Percentiles rank a stretch among this genome's conserved stretches.
phyloP scores from a whole-genome alignment of 2,329 filamentous ascomycete genomes.

The Stromatinia cepivora region DNA sequence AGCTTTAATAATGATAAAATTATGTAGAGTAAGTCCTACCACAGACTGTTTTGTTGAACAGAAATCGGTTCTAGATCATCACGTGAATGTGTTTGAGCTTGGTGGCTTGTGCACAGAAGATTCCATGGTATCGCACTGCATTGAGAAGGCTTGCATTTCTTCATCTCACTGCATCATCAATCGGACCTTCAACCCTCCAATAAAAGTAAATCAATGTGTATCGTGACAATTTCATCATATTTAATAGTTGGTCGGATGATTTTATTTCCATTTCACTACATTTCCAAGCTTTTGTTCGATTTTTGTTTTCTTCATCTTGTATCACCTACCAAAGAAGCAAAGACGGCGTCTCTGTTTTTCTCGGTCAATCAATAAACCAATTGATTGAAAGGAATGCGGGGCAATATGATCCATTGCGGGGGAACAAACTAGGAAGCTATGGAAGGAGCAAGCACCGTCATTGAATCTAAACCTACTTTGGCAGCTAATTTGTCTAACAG shows the following conservation, averaged over 20 bases:
- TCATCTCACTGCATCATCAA: conserved; percentile 11
- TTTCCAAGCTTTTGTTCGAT: not conserved
- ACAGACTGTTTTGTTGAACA: no score
- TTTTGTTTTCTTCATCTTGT: not conserved
- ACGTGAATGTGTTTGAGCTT: not conserved
- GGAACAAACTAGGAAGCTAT: not conserved
- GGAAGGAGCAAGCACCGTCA: not conserved
- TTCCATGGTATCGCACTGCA: conserved; percentile 6
- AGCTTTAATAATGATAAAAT: not conserved
- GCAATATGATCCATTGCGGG: conserved; percentile 10
- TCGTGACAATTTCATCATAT: not conserved
- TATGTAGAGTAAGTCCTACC: not conserved
- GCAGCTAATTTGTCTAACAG: not conserved
- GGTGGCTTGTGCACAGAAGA: conserved; percentile 17
- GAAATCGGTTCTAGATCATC: not conserved
- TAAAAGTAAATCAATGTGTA: not conserved
- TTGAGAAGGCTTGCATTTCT: conserved; percentile 12
- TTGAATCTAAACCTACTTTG: not conserved
- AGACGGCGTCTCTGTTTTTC: not conserved
- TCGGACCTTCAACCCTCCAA: not conserved
- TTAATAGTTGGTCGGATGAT: conserved; percentile 1
- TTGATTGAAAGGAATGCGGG: conserved; percentile 9
- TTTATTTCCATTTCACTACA: not conserved
- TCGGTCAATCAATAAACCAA: conserved; percentile 3
- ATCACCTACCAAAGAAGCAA: not conserved